phyloP scores from a whole-genome alignment of 2,329 filamentous ascomycete species.

The Nemania sp. region DNA sequence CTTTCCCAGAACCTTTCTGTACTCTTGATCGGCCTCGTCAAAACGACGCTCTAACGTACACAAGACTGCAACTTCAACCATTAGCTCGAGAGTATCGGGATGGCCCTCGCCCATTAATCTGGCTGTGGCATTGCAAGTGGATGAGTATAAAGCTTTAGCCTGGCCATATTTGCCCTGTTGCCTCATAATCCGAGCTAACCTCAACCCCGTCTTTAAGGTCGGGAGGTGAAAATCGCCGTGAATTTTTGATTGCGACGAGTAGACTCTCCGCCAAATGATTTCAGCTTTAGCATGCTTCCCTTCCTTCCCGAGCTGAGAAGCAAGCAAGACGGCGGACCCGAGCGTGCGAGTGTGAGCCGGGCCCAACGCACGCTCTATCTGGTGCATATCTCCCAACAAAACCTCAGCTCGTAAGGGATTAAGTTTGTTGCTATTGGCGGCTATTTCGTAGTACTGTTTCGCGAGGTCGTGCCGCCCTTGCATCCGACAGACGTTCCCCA shows the following conservation, averaged over 20 bases:
- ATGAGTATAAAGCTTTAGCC: conserved; percentile 7
- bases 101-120: background rate
- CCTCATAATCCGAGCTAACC: background rate
- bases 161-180: conserved; percentile 4
- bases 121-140: background rate
- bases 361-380: background rate
- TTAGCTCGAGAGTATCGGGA: background rate
- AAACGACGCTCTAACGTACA: conserved; percentile 1
- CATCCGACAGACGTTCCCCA: background rate
- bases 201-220: background rate
- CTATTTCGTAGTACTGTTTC: background rate
- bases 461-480: conserved; percentile 5
- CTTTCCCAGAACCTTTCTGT: background rate
- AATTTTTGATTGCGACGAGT: background rate
- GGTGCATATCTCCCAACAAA: background rate
- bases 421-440: background rate
- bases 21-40: conserved; percentile 8
- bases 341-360: conserved; percentile 2
- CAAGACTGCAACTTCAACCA: background rate
- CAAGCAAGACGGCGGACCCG: background rate
- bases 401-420: background rate
- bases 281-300: conserved; percentile 13
- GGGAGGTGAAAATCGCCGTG: conserved; percentile 3
- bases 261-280: conserved; percentile 10
- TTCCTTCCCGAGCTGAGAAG: conserved; percentile 9